Conservation (phyloP, 1,284 basidiomycete genomes). For the Meripilus lineatus region DNA sequence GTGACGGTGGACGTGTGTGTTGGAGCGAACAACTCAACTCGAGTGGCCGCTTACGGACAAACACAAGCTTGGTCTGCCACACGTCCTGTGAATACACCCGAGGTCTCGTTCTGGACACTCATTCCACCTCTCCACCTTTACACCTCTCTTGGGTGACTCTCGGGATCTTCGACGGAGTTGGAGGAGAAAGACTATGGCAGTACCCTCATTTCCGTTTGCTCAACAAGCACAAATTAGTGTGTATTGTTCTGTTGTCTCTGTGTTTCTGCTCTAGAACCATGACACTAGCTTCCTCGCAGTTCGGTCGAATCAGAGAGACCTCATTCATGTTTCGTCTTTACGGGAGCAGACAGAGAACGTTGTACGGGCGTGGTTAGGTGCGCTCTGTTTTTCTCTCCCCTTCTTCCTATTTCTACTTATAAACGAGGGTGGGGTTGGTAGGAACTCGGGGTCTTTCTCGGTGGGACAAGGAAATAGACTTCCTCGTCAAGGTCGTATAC, state of each 20-base stretch:
- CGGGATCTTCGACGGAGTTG: background rate
- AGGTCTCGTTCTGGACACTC: background rate
- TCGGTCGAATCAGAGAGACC: slow-evolving; percentile 81
- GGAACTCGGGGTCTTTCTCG: slow-evolving; percentile 84
- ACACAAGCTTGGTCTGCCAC: too few species aligned
- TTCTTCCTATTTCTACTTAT: background rate
- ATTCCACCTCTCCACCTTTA: background rate
- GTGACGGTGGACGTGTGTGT: too few species aligned
- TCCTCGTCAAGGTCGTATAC: slow-evolving; percentile 68
- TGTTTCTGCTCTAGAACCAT: background rate
- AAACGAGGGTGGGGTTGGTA: slow-evolving; percentile 25
- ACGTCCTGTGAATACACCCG: too few species aligned
- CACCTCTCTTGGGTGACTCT: background rate
- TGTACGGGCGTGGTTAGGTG: slow-evolving; percentile 75
- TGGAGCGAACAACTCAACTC: too few species aligned
- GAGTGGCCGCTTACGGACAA: too few species aligned
- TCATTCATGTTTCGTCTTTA: slow-evolving; percentile 72
- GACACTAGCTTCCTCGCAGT: slow-evolving; percentile 41
- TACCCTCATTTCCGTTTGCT: slow-evolving; percentile 61
- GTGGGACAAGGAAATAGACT: slow-evolving; percentile 78
- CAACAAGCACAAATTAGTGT: slow-evolving; percentile 83
- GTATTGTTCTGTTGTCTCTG: slow-evolving; percentile 25
- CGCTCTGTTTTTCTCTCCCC: slow-evolving; percentile 25
- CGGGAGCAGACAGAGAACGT: slow-evolving; percentile 75
- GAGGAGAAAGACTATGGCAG: background rate